Evolutionary conservation across 805 yeast species (phyloP), one percentile per base, ranked within the genome.

Genomic region (Suhomyces kilbournensis): DNA sequence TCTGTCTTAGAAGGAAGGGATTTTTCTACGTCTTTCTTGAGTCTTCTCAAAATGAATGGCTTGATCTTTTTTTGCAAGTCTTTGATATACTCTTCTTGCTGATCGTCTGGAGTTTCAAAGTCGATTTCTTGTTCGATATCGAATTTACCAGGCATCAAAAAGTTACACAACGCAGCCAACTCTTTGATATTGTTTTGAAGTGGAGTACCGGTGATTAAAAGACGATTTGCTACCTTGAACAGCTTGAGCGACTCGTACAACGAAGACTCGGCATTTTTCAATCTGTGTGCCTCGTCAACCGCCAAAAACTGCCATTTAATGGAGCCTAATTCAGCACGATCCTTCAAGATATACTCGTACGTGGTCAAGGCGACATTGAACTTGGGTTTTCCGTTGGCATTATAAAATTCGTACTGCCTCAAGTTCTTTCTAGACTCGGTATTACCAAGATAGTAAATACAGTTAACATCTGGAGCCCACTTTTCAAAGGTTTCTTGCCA

Each of bases 401-500:
- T 75, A 68, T 82, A 92, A 66, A 90, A 89, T 71, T 94, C 99
- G 68, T 84, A 81, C 23, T 90, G 91, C 55, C 97, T 79, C 30
- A 94, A 88, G 2, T 83, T 83, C 59, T 82, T 81, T 64, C 99
- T 84, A 2, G 98, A 85, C 64, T 84, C 82, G 35, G 94, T 84
- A 67, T 94, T 94, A 48, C 99, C 99, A 76, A 92, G 79, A 66
- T 93, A 94, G 63, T 90, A 90, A 56, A 94, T 83, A 70, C 93
- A 90, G 66, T 96, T 94, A 54, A 94, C 77, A 65, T 92, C 98
- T 2, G 99, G 98, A 0, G 99, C 82, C 99, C 99, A 94, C 63
- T 85, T 83, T 61, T 94, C 98, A 69, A 94, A 90, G 2, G 99
- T 94, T 66, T 94, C 99, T 72, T 94, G 98, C 99, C 99, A 94